Percentiles rank a stretch among this genome's conserved stretches.
Evolutionary conservation across 2,329 filamentous ascomycete species (phyloP).

Genomic region (Microdochium paspali): DNA sequence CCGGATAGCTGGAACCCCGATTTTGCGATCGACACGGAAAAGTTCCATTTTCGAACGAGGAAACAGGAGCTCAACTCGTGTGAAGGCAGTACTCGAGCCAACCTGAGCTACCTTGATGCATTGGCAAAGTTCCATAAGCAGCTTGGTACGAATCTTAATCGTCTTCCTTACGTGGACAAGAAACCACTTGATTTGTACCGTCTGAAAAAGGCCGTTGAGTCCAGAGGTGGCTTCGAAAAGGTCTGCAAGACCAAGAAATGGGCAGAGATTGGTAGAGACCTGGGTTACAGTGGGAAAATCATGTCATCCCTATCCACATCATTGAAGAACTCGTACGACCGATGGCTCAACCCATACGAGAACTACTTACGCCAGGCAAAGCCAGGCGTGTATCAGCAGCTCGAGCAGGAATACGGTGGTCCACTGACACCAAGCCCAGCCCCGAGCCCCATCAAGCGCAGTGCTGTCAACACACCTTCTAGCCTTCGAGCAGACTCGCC

Average conservation of each 20-base stretch:
- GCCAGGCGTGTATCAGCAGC: slow-evolving; percentile 90
- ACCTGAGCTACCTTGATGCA: slow-evolving; percentile 91
- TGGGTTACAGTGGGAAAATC: slow-evolving; percentile 98
- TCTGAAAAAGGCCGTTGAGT: slow-evolving; percentile 92
- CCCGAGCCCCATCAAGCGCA: slow-evolving; percentile 62
- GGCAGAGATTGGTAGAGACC: slow-evolving; percentile 93
- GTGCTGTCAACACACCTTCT: slow-evolving; percentile 48
- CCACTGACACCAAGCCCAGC: slow-evolving; percentile 70
- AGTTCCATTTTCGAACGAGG: slow-evolving; percentile 92
- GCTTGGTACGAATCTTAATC: slow-evolving; percentile 85
- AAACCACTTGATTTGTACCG: slow-evolving; percentile 92
- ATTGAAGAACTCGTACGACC: slow-evolving; percentile 94
- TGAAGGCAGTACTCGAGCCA: slow-evolving; percentile 94
- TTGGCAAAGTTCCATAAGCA: slow-evolving; percentile 95
- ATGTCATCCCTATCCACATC: slow-evolving; percentile 98
- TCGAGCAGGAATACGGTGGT: slow-evolving; percentile 88
- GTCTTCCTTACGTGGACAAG: slow-evolving; percentile 95
- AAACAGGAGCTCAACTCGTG: slow-evolving; percentile 96
- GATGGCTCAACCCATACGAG: slow-evolving; percentile 95
- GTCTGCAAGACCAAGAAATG: slow-evolving; percentile 98
- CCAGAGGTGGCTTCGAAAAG: slow-evolving; percentile 86
- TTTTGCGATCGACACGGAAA: slow-evolving; percentile 96
- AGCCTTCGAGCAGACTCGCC: slow-evolving; percentile 58
- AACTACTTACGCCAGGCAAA: slow-evolving; percentile 87
- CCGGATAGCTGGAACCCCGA: slow-evolving; percentile 89